Evolutionary conservation across 2,329 filamentous ascomycete genomes (phyloP), one percentile per base, ranked within the genome.

Genomic region (Nothophoma quercina): DNA sequence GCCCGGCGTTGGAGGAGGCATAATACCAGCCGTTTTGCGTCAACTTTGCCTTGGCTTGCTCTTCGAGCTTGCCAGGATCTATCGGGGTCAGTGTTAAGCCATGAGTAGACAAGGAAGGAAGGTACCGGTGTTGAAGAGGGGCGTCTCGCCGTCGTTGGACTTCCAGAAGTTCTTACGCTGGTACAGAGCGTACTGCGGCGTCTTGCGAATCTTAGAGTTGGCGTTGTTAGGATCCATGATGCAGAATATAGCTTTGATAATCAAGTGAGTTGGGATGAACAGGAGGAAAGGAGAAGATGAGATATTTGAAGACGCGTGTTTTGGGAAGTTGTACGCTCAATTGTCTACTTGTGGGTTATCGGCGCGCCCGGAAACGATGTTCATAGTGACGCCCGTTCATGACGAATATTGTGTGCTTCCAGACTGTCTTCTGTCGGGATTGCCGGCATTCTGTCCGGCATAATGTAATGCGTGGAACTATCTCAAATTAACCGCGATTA

Each of bases 51-150:
- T 81, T 79, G 13, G 85, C 85, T 13, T 80, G 75, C 38, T 81
- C 77, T 70, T 87, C 83, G n/a, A 88, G 77, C 47, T 84, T 81
- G 45, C 75, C 79, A 0, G 85, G 84, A 21, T 86, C 80, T 81
- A n/a, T 13, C 7, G 46, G 21, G 23, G 4, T 22, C 16, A 42
- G 19, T n/a, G 4, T 43, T 30, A 16, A 10, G 25, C 18, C 19
- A 51, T 7, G 28, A 36, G 25, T 10, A 29, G 13, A 19, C 22
- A 36, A 12, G 22, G 29, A 10, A 16, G 15, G 33, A 2, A 22
- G 50, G 40, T 67, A 78, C 79, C 73, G 3, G 82, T 85, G 58
- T 83, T 83, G 67, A 85, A 85, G 0, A 77, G 75, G 0, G 78
- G 75, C 0, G 74, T 68, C 56, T 80, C 65, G 49, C 81, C 81